phyloP scores from a whole-genome alignment of 2,329 filamentous ascomycete genomes.

The Achaetomium macrosporum region DNA sequence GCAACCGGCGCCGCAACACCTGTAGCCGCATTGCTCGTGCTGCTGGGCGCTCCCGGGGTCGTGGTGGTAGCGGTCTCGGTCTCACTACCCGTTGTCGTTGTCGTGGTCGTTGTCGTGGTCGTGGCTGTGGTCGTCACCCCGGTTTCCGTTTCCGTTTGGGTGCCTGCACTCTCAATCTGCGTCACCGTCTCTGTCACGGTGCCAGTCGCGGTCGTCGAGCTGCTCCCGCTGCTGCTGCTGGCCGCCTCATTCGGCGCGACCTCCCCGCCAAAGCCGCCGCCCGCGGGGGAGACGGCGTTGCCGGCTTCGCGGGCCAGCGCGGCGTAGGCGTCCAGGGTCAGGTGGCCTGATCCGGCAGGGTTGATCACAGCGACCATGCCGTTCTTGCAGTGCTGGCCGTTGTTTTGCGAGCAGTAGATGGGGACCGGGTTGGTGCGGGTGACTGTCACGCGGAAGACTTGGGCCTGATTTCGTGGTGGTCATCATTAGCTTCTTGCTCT shows the following conservation, averaged over 20 bases:
- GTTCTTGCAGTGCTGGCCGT: constrained; percentile 39
- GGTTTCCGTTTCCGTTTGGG: neutral
- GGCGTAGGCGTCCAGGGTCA: constrained; percentile 19
- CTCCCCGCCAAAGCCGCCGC: constrained; percentile 18
- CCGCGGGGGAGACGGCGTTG: constrained; percentile 17
- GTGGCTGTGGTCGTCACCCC: neutral
- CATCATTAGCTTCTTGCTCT: neutral
- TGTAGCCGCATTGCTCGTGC: constrained; percentile 2
- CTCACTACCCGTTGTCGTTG: neutral
- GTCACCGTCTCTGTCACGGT: no score
- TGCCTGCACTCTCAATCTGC: neutral
- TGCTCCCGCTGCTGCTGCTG: neutral
- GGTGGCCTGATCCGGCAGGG: constrained; percentile 6
- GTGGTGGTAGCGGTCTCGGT: neutral
- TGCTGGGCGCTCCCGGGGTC: neutral
- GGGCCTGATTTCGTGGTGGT: neutral
- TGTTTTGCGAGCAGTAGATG: constrained; percentile 40
- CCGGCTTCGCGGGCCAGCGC: constrained; percentile 13
- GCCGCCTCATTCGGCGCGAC: constrained; percentile 4
- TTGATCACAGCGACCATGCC: constrained; percentile 45
- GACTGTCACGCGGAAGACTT: constrained; percentile 40
- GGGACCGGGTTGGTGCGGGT: constrained; percentile 37
- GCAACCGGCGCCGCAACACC: constrained; percentile 6
- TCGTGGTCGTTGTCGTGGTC: neutral
- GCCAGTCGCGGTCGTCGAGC: neutral